Evolutionary conservation across 345 rosid genomes (phyloP).

Genomic region (Garcia nutans): DNA sequence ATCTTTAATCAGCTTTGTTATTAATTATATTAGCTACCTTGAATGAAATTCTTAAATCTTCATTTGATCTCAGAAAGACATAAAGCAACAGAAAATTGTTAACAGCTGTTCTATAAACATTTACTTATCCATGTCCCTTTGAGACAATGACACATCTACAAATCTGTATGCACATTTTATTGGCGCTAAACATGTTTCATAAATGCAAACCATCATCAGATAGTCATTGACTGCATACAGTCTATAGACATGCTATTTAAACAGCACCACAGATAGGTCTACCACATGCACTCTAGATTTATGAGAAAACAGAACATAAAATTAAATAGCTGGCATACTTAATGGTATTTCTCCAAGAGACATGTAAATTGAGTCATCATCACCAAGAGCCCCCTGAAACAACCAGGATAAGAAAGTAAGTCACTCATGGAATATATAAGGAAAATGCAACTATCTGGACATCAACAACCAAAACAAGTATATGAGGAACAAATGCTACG

Average conservation of each 20-base stretch:
- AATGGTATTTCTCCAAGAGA: constrained; percentile 96
- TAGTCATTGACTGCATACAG: constrained; percentile 12
- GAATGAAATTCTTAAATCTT: background rate
- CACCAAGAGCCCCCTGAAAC: constrained; percentile 66
- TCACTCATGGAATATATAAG: constrained; percentile 13
- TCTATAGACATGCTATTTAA: constrained; percentile 7
- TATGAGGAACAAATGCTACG: background rate
- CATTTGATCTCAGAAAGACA: background rate
- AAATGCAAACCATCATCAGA: background rate
- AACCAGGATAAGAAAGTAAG: constrained; percentile 10
- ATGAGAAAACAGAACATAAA: constrained; percentile 29
- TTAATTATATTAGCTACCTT: background rate
- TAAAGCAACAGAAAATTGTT: background rate
- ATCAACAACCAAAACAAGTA: background rate
- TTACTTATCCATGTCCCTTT: background rate
- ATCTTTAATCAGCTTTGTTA: background rate
- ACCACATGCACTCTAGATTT: constrained; percentile 25
- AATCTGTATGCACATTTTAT: constrained; percentile 3
- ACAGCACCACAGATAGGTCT: constrained; percentile 19
- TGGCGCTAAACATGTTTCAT: background rate
- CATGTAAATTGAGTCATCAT: constrained; percentile 94
- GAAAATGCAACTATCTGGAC: constrained; percentile 7
- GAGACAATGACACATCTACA: background rate
- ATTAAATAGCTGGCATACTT: constrained; percentile 51
- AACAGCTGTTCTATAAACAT: background rate